Evolutionary conservation across 208 protist genomes (phyloP), one percentile per base, ranked within the genome.

Genomic region (Leptomonas seymouri): DNA sequence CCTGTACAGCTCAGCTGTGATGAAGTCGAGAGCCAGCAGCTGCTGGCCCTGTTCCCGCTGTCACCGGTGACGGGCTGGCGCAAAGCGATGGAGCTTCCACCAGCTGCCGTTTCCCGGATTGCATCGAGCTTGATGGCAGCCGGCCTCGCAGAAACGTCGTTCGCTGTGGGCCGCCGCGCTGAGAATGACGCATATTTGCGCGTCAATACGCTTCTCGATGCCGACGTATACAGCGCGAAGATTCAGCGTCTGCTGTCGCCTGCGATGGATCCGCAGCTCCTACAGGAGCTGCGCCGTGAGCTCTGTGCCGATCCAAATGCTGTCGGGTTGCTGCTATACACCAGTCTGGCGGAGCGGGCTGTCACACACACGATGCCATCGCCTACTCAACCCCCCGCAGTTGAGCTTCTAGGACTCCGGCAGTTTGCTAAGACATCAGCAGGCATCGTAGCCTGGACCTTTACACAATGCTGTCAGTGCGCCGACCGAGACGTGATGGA

Each of bases 401-500:
- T 64, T 30, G 14, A 46, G 21, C 56, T 76, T 27, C 57, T 76
- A 3, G 56, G 46, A 1, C 54, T 69, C 25, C 44, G 49, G 34
- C 21, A 20, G 28, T 56, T 23, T 16, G 25, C 42, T 2, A 45
- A 59, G 51, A 11, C 48, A 4, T 18, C 15, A 3, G 23, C 28
- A 0, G 55, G 34, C 16, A n/a, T 25, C 21, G 64, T 46, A 2
- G 59, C 11, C 11, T 62, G 45, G 55, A 71, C 64, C n/a, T 56
- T 77, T 15, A 20, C 28, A 21, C n/a, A 53, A 50, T 77, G 57
- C 23, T 71, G 71, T 31, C 41, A 51, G 14, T 67, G 56, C 64
- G 2, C 18, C 27, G 71, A 77, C 49, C 55, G 57, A 15, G 71
- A 77, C 27, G 36, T 77, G 41, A 25, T 49, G 21, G 71, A 71